These are phyloP conservation scores for Kitagawia praeruptora DNA, from an alignment of 129 eudicot species.

Conservation along the genomic window DNA sequence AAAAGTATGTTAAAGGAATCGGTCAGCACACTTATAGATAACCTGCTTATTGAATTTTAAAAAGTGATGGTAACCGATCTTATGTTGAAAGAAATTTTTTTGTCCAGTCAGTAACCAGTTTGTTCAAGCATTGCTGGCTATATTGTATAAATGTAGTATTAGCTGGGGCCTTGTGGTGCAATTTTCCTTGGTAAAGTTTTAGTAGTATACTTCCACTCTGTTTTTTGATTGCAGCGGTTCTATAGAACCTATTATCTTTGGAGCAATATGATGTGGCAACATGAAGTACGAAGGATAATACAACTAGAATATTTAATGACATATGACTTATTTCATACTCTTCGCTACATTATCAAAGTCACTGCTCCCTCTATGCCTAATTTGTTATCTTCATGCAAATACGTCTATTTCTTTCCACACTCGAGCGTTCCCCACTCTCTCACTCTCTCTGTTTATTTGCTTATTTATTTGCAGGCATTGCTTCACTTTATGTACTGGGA, in stretches of 20 bases:
- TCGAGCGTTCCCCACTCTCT: background rate
- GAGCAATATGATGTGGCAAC: background rate
- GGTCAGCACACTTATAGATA: background rate
- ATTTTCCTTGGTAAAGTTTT: background rate
- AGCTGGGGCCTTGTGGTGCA: background rate
- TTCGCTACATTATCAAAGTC: background rate
- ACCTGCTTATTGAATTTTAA: background rate
- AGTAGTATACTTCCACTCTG: background rate
- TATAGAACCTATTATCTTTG: background rate
- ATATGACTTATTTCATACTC: background rate
- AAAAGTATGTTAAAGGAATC: background rate
- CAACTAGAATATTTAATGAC: background rate
- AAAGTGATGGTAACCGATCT: background rate
- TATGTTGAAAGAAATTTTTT: background rate
- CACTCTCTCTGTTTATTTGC: background rate
- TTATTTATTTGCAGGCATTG: slow-evolving; percentile 43
- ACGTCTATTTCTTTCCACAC: background rate
- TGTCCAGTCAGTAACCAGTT: background rate
- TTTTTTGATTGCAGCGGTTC: background rate
- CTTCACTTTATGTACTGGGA: slow-evolving; percentile 87
- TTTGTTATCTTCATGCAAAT: background rate
- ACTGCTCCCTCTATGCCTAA: background rate
- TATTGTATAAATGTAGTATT: background rate
- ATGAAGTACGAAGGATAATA: background rate
- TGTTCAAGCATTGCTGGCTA: background rate